These are phyloP conservation scores for Termitomyces sp. DNA, from an alignment of 768 basidiomycete genomes.

Conservation along the genomic window DNA sequence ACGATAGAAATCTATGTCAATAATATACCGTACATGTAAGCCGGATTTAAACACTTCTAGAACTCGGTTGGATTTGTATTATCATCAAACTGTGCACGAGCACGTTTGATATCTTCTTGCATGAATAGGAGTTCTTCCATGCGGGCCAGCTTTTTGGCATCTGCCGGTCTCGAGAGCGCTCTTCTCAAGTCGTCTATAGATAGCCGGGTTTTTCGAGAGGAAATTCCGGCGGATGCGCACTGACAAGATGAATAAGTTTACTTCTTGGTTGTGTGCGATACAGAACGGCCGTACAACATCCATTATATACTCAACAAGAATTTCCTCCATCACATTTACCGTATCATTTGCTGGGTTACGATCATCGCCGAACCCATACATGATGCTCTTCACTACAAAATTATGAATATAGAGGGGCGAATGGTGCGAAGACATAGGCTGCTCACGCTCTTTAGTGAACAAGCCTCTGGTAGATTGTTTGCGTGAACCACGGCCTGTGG, in stretches of 20 bases:
- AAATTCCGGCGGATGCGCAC: slow-evolving; percentile 72
- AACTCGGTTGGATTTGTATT: slow-evolving; percentile 40
- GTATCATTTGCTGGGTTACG: slow-evolving; percentile 83
- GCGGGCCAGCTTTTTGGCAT: slow-evolving; percentile 86
- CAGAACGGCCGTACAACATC: slow-evolving; percentile 64
- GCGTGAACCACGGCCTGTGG: slow-evolving; percentile 42
- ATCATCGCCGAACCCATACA: slow-evolving; percentile 95
- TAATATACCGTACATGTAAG: slow-evolving; percentile 1
- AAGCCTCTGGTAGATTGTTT: slow-evolving; percentile 70
- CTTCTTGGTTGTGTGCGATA: slow-evolving; percentile 4
- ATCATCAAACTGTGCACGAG: slow-evolving; percentile 67
- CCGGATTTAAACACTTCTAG: slow-evolving; percentile 16
- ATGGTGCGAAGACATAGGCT: not conserved
- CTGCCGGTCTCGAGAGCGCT: slow-evolving; percentile 76
- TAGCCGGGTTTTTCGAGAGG: slow-evolving; percentile 65
- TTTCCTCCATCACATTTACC: slow-evolving; percentile 90
- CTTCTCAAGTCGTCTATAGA: slow-evolving; percentile 84
- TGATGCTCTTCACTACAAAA: slow-evolving; percentile 66
- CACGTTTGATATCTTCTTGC: slow-evolving; percentile 91
- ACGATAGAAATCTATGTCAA: not conserved
- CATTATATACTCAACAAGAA: slow-evolving; percentile 83
- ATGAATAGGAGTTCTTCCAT: slow-evolving; percentile 91
- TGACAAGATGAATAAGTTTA: slow-evolving; percentile 21
- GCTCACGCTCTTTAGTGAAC: slow-evolving; percentile 78
- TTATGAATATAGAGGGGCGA: slow-evolving; percentile 1